Evolutionary conservation across 2,329 filamentous ascomycete genomes (phyloP), one percentile per base, ranked within the genome.

Genomic region (Rhynchosporium secalis): DNA sequence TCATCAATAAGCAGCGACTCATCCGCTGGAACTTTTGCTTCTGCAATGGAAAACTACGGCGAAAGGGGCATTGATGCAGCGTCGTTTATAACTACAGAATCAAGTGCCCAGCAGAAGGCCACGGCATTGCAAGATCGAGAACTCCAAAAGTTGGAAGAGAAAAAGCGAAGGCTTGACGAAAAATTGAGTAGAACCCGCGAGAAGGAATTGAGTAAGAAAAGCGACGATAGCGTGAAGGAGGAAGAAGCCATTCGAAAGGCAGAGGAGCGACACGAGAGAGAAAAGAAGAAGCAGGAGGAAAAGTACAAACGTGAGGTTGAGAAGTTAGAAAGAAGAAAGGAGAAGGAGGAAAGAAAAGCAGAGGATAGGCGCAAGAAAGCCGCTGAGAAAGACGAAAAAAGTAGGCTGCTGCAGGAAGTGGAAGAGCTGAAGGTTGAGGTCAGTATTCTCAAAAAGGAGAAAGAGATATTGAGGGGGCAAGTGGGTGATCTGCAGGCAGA

Each of bases 131-230:
- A 84, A 64, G 86, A 89, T 33, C 88, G 86, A 69, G 86, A 90
- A 68, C 79, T 92, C 3, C 77, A 79, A 62, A 89, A 87, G 70
- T 80, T 90, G 8, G 79, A 85, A 52, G 80, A 85, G 15, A 83
- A 83, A 61, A 83, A 83, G 8, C 79, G 77, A 54, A 86, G 87
- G 69, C 78, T 90, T 0, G 83, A 89, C 46, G 83, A 86, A 26
- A 88, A 87, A 69, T 77, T 87, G 7, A 78, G 78, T n/a, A 81
- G 82, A 67, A 79, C 82, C 57, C 79, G 81, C 26, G 78, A 83
- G 64, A 83, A 79, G 49, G 74, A 77, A 40, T 69, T 75, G 36
- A 77, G 72, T 31, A 80, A 79, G 64, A 77, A 78, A 33, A 74
- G 70, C 20, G 74, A 76, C 10, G 82, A 83, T 69, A 75, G 80